Evolutionary conservation across 169 alveolate species (phyloP).

Genomic region (Plasmodium relictum): DNA sequence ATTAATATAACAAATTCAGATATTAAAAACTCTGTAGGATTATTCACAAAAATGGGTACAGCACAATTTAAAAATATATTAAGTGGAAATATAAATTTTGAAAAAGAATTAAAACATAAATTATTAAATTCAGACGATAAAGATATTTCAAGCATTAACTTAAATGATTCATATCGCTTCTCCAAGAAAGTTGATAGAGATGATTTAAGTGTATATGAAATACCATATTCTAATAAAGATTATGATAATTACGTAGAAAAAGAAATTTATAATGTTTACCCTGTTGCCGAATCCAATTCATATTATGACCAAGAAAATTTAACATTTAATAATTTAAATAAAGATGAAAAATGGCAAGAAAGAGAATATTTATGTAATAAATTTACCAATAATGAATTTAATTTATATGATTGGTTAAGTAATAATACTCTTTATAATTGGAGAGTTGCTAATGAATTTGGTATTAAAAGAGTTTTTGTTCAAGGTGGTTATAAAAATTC

Average conservation of each 20-base stretch:
- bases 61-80: conserved; percentile 60
- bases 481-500: conserved; percentile 15
- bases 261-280: conserved; percentile 32
- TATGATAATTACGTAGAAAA: conserved; percentile 14
- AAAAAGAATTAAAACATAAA: conserved; percentile 19
- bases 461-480: conserved; percentile 29
- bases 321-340: neutral
- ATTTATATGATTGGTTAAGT: conserved; percentile 28
- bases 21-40: conserved; percentile 14
- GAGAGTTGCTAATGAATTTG: conserved; percentile 51
- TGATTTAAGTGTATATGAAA: conserved; percentile 52
- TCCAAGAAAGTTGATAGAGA: conserved; percentile 36
- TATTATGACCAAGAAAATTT: conserved; percentile 15
- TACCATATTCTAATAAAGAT: conserved; percentile 32
- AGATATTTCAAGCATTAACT: conserved; percentile 18
- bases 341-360: neutral
- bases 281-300: conserved; percentile 68
- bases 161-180: conserved; percentile 50
- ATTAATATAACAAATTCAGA: conserved; percentile 7
- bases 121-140: conserved; percentile 10
- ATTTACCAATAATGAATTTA: conserved; percentile 5
- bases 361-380: conserved; percentile 6
- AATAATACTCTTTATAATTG: conserved; percentile 21
- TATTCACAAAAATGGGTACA: conserved; percentile 50
- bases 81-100: conserved; percentile 45